Base-by-base conservation (phyloP, 257 asterid species). In the Linderniella brevidens region DNA sequence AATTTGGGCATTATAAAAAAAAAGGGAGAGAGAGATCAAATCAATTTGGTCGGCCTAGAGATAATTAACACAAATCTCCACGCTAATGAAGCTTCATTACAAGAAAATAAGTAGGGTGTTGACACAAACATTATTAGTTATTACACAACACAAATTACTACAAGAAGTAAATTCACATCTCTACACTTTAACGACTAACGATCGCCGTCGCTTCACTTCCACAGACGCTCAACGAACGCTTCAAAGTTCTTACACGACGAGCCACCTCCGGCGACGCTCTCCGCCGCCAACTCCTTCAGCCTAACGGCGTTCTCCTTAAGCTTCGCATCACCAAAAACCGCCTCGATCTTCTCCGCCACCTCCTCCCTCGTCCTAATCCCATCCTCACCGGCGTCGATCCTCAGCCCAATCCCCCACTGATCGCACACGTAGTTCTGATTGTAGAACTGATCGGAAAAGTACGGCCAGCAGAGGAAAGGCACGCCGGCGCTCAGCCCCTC, bases 381-480 rank as follows among this genome's bases (percentile, higher is more conserved):
- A 13, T 37, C 37, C 10, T 50, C 66, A 20, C 56, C 72, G 3
- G 46, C 49, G 38, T 47, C 57, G 52, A 79, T 49, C 45, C 59
- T 25, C 8, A 60, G 3, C 0, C 82, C 92, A 17, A 76, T 64
- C n/a, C 53, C 64, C 87, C 87, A 80, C 0, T 47, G 57, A 10
- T 71, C 77, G 20, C 77, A 71, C 0, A 73, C 55, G 12, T 71
- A 68, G 1, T 57, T 67, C 43, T 53, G 58, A 0, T 61, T 58
- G 36, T 74, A 71, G 66, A 71, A 13, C 11, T 79, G 92, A 59
- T 76, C 92, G 9, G 69, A 82, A 45, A 76, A 76, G 29, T 73
- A 77, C 7, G 92, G 79, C 84, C 87, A 77, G 37, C 92, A 74
- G 5, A 80, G 54, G 37, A 69, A 13, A 9, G 84, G 87, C 8